Evolutionary conservation across 2,329 filamentous ascomycete species (phyloP).

Genomic region (Didymella sp.): DNA sequence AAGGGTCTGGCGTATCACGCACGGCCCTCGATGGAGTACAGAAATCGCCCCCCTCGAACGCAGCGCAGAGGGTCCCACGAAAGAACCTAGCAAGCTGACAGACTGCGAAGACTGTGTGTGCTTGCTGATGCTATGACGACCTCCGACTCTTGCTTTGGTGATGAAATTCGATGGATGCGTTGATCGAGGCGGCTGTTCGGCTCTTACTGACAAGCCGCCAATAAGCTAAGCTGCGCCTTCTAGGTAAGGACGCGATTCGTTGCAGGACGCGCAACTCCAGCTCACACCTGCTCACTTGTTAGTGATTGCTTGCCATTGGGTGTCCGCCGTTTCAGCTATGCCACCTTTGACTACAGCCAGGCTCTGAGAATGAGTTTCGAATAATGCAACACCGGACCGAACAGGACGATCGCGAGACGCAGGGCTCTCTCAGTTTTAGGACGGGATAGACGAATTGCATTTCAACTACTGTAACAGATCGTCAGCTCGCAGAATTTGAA

Average conservation of each 20-base stretch:
- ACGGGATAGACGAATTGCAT: conserved; percentile 9
- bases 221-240: conserved; percentile 22
- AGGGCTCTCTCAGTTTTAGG: neutral
- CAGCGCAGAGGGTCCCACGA: neutral
- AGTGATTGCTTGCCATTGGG: neutral
- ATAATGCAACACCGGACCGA: neutral
- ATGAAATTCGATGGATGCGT: conserved; percentile 9
- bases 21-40: conserved; percentile 35
- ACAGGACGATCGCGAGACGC: neutral
- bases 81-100: conserved; percentile 1
- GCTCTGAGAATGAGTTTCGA: neutral
- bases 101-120: conserved; percentile 4
- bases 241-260: conserved; percentile 22
- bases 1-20: conserved; percentile 37
- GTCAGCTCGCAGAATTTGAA: conserved; percentile 20
- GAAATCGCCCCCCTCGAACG: conserved; percentile 17
- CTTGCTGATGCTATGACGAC: conserved; percentile 8
- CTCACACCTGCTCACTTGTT: neutral
- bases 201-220: conserved; percentile 20
- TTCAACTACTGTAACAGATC: conserved; percentile 25
- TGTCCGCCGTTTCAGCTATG: neutral
- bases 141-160: conserved; percentile 11
- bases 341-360: neutral
- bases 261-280: neutral
- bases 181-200: conserved; percentile 21